Evolutionary conservation across 2,329 filamentous ascomycete genomes (phyloP).

Genomic region (Verruconis gallopava): DNA sequence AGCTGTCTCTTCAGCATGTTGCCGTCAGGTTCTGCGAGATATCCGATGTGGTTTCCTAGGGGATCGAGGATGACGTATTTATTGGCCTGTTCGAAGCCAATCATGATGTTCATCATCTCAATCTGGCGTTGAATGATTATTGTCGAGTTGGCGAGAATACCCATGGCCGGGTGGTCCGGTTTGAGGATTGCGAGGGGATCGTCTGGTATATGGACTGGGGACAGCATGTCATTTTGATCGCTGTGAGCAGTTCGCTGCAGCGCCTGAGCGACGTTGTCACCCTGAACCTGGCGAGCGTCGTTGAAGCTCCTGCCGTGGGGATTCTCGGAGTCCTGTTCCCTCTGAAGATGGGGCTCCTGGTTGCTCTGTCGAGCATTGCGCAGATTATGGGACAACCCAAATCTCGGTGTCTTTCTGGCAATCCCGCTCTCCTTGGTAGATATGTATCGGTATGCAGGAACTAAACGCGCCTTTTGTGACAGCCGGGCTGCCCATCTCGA

Average conservation of each 20-base stretch:
- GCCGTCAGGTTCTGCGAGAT: constrained; percentile 50
- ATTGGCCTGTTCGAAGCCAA: constrained; percentile 56
- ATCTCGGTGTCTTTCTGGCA: no score
- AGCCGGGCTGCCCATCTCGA: constrained; percentile 6
- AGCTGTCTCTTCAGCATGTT: constrained; percentile 45
- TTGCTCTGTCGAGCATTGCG: no score
- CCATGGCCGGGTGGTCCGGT: constrained; percentile 43
- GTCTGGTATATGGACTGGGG: constrained; percentile 48
- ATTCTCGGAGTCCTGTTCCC: no score
- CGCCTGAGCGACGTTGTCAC: constrained; percentile 31
- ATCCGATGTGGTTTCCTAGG: constrained; percentile 49
- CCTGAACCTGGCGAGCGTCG: no score
- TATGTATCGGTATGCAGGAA: no score
- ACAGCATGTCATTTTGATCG: constrained; percentile 37
- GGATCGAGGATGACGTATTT: constrained; percentile 54
- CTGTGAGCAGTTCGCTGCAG: constrained; percentile 28
- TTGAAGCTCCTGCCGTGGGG: no score
- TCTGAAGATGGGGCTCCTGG: no score
- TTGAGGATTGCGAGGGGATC: constrained; percentile 47
- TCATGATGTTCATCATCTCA: constrained; percentile 52
- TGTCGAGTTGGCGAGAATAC: constrained; percentile 46
- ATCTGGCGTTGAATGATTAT: constrained; percentile 50
- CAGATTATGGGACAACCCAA: no score
- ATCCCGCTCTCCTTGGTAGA: no score
- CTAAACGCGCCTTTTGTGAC: neutral